A percentile compares a stretch with the other conserved stretches of the same genome.
Conservation (phyloP, 164 flowering plant genomes). For the Litsea cubeba region DNA sequence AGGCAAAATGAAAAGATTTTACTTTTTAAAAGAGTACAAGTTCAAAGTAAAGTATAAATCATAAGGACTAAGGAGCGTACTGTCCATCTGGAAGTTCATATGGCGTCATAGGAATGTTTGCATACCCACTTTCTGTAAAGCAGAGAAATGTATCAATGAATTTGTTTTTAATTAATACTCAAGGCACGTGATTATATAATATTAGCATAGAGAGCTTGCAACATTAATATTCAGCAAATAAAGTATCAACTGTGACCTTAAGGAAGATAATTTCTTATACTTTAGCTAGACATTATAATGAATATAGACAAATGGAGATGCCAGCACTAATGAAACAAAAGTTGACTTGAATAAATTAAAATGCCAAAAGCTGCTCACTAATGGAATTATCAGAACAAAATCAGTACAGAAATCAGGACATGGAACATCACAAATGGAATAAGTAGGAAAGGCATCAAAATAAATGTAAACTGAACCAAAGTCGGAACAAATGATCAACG, state of each 20-base stretch:
- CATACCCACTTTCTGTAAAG: slow-evolving; percentile 68
- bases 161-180: not conserved
- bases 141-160: not conserved
- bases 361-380: not conserved
- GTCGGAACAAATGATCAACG: not conserved
- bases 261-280: too few relatives aligned
- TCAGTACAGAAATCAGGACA: not conserved
- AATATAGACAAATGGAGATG: not conserved
- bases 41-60: not conserved
- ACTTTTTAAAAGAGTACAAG: too few relatives aligned
- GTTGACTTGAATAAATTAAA: not conserved
- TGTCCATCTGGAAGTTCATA: slow-evolving; percentile 99
- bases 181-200: not conserved
- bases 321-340: not conserved
- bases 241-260: not conserved
- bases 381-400: not conserved
- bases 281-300: too few relatives aligned
- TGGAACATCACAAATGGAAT: not conserved
- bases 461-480: not conserved
- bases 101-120: slow-evolving; percentile 92
- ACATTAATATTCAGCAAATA: not conserved
- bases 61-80: slow-evolving; percentile 43
- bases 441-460: not conserved
- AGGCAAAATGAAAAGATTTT: not conserved
- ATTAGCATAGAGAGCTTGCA: not conserved